phyloP scores from a whole-genome alignment of 2,329 filamentous ascomycete genomes.

The Sclerotinia nivalis region DNA sequence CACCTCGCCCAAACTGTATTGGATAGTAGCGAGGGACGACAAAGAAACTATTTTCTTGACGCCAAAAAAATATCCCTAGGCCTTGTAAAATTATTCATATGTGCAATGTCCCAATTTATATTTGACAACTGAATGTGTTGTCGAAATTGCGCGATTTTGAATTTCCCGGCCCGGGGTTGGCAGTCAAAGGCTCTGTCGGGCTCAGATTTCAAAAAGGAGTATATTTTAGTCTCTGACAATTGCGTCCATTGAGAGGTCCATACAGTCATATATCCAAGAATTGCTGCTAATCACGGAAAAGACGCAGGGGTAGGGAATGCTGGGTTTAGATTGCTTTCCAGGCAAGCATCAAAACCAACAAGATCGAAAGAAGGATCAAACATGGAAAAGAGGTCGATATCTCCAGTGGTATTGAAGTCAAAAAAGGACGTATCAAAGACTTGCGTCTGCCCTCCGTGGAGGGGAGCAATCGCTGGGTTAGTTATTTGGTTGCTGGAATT shows the following conservation, averaged over 20 bases:
- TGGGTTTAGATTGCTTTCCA: slow-evolving; percentile 32
- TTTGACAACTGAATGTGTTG: too few species aligned
- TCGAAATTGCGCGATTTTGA: too few species aligned
- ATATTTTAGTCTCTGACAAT: neutral
- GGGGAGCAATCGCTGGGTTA: neutral
- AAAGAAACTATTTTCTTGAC: neutral
- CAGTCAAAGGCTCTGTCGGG: too few species aligned
- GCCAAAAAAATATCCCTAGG: too few species aligned
- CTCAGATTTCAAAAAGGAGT: too few species aligned
- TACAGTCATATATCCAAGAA: neutral
- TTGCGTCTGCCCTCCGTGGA: slow-evolving; percentile 15
- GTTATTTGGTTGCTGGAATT: neutral
- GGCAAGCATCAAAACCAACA: slow-evolving; percentile 33
- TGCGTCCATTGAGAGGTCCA: neutral
- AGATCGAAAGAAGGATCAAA: slow-evolving; percentile 36
- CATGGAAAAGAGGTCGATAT: slow-evolving; percentile 34
- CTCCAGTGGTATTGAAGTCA: slow-evolving; percentile 24
- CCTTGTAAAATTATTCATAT: too few species aligned
- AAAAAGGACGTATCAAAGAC: slow-evolving; percentile 31
- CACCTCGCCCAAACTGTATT: neutral
- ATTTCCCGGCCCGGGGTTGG: too few species aligned
- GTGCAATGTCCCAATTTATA: too few species aligned
- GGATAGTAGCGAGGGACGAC: too few species aligned
- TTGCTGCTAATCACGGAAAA: neutral
- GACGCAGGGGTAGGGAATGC: slow-evolving; percentile 26